Base-by-base conservation (phyloP, 805 yeast species). In the Sugiyamaella boreocaroliniensis region DNA sequence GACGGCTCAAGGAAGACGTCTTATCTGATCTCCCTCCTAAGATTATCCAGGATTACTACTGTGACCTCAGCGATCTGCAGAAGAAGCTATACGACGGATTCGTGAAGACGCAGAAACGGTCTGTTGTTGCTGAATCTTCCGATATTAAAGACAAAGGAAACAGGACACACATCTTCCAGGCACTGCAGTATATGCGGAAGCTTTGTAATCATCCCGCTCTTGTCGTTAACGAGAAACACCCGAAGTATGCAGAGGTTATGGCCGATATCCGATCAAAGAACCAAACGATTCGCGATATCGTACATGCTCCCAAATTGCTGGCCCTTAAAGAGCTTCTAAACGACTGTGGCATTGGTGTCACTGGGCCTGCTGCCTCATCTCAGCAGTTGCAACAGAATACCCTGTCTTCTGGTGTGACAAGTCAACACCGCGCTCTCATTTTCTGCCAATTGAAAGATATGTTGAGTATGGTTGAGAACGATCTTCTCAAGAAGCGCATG, bases 381-480 rank as follows among this genome's bases (percentile, higher is more conserved):
- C 50, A 19, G 16, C 42, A 41, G 4, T 46, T 42, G 8, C 37
- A 32, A 14, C 26, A 19, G 16, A 32, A 29, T 18, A 15, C 48
- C 12, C 82, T 83, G 2, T 64, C 68, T 6, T 49, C 54, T 2
- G 71, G 65, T n/a, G 93, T 87, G 16, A 92, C 92, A 59, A 85
- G 96, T 40, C 97, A 89, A 66, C 99, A 93, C 69, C 79, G 99
- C 53, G 99, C 96, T 1, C 77, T 93, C 61, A 84, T 93, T 47
- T 93, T 93, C 69, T 93, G 97, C 70, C 99, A 93, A 68, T 78
- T 93, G 71, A 93, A 92, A 65, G 99, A 93, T 64, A 93, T 93
- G 99, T 76, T 93, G 59, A 97, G 93, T 64, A 86, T 93, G 76
- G 96, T 95, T 42, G 99, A 95, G 69, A 82, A 83, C 52, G 96